A percentile compares a stretch with the other conserved stretches of the same genome.
These are phyloP conservation scores for Sporothrix mexicana DNA, from an alignment of 2,329 filamentous ascomycete species.

Conservation along the genomic window DNA sequence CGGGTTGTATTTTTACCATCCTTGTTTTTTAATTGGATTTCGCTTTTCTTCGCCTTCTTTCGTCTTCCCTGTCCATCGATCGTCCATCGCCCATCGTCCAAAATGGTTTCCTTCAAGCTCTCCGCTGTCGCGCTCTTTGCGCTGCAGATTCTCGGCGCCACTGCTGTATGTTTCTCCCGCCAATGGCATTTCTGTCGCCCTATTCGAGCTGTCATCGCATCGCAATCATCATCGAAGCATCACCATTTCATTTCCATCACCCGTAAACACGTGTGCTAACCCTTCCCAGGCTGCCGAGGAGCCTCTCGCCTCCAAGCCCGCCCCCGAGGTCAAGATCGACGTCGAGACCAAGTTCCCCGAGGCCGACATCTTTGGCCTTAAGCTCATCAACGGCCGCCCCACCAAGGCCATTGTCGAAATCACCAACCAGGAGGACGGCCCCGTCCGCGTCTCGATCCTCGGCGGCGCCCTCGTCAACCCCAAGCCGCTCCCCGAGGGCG, in stretches of 20 bases:
- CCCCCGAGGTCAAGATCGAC: slow-evolving; percentile 65
- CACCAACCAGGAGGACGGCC: slow-evolving; percentile 78
- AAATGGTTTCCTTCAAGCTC: slow-evolving; percentile 77
- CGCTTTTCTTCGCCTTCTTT: slow-evolving; percentile 32
- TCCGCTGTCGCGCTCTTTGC: slow-evolving; percentile 75
- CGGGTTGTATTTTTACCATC: slow-evolving; percentile 1
- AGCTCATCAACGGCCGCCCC: slow-evolving; percentile 89
- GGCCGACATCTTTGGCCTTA: slow-evolving; percentile 88
- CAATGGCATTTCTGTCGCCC: not conserved
- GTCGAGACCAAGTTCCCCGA: slow-evolving; percentile 68
- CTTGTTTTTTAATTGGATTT: slow-evolving; percentile 13
- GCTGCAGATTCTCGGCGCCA: slow-evolving; percentile 68
- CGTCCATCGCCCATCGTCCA: slow-evolving; percentile 39
- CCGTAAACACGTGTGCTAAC: not conserved
- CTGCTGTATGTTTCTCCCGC: slow-evolving; percentile 59
- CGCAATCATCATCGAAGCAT: not conserved
- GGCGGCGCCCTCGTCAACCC: slow-evolving; percentile 73
- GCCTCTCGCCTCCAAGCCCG: slow-evolving; percentile 35
- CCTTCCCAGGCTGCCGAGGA: slow-evolving; percentile 33
- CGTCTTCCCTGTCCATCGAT: slow-evolving; percentile 14
- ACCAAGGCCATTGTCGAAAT: slow-evolving; percentile 84
- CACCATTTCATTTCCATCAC: too few species aligned
- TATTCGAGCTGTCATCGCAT: not conserved
- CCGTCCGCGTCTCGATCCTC: slow-evolving; percentile 77
- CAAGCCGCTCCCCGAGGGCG: slow-evolving; percentile 57